These are phyloP conservation scores for Athelia sp. DNA, from an alignment of 1,284 basidiomycete genomes.

Conservation along the genomic window DNA sequence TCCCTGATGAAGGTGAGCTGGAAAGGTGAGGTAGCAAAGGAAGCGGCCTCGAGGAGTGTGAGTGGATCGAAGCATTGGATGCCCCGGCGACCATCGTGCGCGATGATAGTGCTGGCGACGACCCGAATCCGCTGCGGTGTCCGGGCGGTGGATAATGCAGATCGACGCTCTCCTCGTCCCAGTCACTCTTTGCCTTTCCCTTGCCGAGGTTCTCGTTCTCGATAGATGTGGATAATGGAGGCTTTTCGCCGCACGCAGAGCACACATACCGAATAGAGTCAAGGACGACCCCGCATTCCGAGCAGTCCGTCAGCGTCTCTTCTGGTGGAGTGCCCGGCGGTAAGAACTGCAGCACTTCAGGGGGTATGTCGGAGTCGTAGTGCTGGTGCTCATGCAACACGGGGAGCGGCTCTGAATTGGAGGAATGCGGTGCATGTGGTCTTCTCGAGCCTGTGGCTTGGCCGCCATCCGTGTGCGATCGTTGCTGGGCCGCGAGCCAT, in stretches of 20 bases:
- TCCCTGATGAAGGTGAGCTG: constrained; percentile 11
- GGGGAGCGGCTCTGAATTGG: constrained; percentile 25
- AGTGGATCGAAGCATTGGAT: constrained; percentile 7
- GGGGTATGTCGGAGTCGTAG: constrained; percentile 37
- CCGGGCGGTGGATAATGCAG: constrained; percentile 10
- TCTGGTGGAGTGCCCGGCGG: constrained; percentile 52
- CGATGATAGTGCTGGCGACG: constrained; percentile 36
- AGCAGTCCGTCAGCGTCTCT: constrained; percentile 73
- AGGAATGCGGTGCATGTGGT: constrained; percentile 17
- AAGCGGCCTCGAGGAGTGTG: constrained; percentile 32
- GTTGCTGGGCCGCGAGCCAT: constrained; percentile 52
- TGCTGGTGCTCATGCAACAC: constrained; percentile 19
- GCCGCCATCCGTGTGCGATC: constrained; percentile 15
- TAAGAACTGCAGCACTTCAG: constrained; percentile 52
- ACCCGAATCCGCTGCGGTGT: constrained; percentile 13
- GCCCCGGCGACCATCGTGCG: constrained; percentile 24
- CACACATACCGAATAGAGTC: constrained; percentile 85
- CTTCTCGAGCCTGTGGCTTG: constrained; percentile 9
- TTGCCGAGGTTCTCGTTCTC: constrained; percentile 17
- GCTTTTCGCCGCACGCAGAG: constrained; percentile 77
- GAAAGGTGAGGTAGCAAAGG: constrained; percentile 29
- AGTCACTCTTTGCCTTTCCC: constrained; percentile 31
- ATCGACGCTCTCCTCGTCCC: constrained; percentile 6
- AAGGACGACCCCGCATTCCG: constrained; percentile 68
- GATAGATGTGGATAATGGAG: constrained; percentile 25